Conservation (phyloP, 257 asterid genomes). For the Gynochthodes officinalis region DNA sequence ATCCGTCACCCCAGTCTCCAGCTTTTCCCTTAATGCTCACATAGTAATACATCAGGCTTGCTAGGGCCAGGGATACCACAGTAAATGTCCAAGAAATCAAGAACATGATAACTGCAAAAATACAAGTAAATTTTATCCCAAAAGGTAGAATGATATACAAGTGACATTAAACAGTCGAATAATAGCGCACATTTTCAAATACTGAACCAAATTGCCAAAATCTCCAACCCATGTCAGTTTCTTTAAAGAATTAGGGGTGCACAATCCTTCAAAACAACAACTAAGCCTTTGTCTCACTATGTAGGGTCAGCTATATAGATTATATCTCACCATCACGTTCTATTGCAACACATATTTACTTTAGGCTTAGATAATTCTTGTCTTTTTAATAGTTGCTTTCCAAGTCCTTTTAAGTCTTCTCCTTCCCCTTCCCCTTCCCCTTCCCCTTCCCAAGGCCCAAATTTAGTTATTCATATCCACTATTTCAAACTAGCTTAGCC, state of each 20-base stretch:
- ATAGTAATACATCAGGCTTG: conserved; percentile 87
- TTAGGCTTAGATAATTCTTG: too few relatives aligned
- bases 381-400: too few relatives aligned
- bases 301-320: too few relatives aligned
- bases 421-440: too few relatives aligned
- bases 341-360: too few relatives aligned
- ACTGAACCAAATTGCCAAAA: neutral
- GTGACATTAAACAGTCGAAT: neutral
- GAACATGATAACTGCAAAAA: conserved; percentile 86
- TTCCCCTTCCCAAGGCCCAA: too few relatives aligned
- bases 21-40: conserved; percentile 98
- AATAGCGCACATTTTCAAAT: neutral
- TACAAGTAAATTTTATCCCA: neutral
- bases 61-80: conserved; percentile 89
- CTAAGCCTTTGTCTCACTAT: too few relatives aligned
- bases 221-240: neutral
- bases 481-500: neutral
- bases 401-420: too few relatives aligned
- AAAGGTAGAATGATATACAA: neutral
- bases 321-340: too few relatives aligned
- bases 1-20: conserved; percentile 99
- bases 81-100: conserved; percentile 97
- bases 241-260: neutral
- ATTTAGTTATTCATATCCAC: neutral
- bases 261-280: too few relatives aligned